phyloP scores from a whole-genome alignment of 768 basidiomycete genomes.

The Boletus rubroflammeus region DNA sequence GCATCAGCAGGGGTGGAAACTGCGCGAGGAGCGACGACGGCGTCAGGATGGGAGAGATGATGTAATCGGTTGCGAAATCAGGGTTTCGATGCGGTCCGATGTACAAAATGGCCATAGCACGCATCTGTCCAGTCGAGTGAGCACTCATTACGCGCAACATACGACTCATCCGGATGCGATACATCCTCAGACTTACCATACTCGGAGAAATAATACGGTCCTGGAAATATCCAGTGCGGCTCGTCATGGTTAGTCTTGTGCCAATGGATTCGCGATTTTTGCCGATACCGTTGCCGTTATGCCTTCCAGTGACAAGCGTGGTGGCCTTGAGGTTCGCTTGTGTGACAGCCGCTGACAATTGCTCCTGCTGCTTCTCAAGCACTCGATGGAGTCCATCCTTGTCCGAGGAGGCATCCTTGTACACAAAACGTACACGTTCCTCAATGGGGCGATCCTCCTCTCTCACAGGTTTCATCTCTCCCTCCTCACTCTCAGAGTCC shows the following conservation, averaged over 20 bases:
- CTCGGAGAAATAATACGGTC: constrained; percentile 91
- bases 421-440: constrained; percentile 66
- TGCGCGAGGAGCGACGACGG: constrained; percentile 80
- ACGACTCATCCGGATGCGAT: constrained; percentile 3
- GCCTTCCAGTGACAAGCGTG: constrained; percentile 33
- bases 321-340: constrained; percentile 48
- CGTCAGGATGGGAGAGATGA: constrained; percentile 91
- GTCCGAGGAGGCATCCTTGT: constrained; percentile 27
- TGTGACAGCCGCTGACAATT: constrained; percentile 48
- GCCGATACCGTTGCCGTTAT: constrained; percentile 24
- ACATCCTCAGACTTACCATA: constrained; percentile 64
- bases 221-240: constrained; percentile 89
- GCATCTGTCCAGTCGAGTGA: constrained; percentile 71
- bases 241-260: constrained; percentile 91
- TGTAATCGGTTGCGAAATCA: constrained; percentile 92
- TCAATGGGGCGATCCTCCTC: constrained; percentile 76
- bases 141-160: neutral
- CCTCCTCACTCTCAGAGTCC: constrained; percentile 49
- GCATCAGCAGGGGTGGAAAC: constrained; percentile 91
- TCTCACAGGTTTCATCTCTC: constrained; percentile 43
- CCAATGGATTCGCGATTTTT: constrained; percentile 64
- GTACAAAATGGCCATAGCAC: constrained; percentile 97
- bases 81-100: constrained; percentile 93
- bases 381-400: constrained; percentile 12
- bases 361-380: constrained; percentile 48